Conservation (phyloP, 495 filamentous ascomycete genomes). For the Copromyces sp. region DNA sequence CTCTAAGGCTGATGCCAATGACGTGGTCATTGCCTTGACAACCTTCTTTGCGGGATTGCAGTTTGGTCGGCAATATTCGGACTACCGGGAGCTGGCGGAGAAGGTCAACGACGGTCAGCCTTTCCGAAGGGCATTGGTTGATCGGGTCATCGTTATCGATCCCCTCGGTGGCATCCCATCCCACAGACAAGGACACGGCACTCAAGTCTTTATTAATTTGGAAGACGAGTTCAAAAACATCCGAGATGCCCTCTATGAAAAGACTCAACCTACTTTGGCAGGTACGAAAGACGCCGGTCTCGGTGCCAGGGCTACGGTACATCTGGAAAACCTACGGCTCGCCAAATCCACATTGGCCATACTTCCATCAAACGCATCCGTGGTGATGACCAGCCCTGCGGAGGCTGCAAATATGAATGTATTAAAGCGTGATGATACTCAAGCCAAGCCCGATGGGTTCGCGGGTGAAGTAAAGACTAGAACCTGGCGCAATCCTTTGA, state of each 20-base stretch:
- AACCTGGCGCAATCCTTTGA: conserved; percentile 77
- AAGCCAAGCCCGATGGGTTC: conserved; percentile 30
- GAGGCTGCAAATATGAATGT: conserved; percentile 54
- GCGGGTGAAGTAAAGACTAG: conserved; percentile 62
- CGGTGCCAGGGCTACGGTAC: conserved; percentile 17
- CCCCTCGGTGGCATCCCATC: conserved; percentile 79
- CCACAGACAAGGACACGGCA: conserved; percentile 49
- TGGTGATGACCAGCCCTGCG: conserved; percentile 71
- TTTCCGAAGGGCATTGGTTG: conserved; percentile 50
- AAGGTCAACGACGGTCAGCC: conserved; percentile 38
- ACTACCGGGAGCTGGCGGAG: conserved; percentile 15
- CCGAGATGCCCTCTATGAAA: conserved; percentile 41
- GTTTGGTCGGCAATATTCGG: conserved; percentile 11
- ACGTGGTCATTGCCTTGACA: conserved; percentile 61
- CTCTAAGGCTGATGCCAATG: conserved; percentile 48
- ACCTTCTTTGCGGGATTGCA: conserved; percentile 58
- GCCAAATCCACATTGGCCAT: conserved; percentile 57
- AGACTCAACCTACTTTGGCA: neutral
- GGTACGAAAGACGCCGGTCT: neutral
- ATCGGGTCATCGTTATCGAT: conserved; percentile 84
- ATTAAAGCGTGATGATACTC: conserved; percentile 30
- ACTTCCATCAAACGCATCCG: conserved; percentile 79
- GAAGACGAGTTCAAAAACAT: conserved; percentile 77
- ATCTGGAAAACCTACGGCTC: conserved; percentile 65
- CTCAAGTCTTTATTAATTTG: conserved; percentile 90